A percentile compares a stretch with the other conserved stretches of the same genome.
These are phyloP conservation scores for Hansenula sp. DNA, from an alignment of 1,139 yeast genomes.

Conservation along the genomic window DNA sequence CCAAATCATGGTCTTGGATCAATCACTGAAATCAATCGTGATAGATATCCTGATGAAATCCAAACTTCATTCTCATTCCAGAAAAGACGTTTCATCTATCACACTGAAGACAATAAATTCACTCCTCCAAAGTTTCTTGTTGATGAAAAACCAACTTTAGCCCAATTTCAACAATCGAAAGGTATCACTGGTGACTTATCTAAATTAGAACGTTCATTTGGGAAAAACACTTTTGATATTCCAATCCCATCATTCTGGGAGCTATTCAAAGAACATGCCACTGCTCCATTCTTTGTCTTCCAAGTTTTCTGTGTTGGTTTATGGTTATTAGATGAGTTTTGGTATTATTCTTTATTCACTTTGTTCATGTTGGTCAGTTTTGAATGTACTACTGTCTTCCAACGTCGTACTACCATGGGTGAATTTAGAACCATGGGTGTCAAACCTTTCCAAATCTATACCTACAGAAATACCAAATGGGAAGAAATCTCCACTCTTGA, in stretches of 20 bases:
- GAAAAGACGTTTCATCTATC: conserved; percentile 83
- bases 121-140: conserved; percentile 79
- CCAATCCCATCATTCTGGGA: conserved; percentile 92
- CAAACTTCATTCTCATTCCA: conserved; percentile 82
- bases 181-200: conserved; percentile 66
- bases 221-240: conserved; percentile 84
- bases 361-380: conserved; percentile 89
- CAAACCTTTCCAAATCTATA: conserved; percentile 80
- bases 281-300: conserved; percentile 96
- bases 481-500: conserved; percentile 62
- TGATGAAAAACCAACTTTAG: conserved; percentile 59
- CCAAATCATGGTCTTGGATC: conserved; percentile 86
- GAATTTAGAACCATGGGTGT: conserved; percentile 98
- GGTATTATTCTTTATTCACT: conserved; percentile 93
- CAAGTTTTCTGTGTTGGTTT: conserved; percentile 94
- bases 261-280: conserved; percentile 94
- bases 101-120: conserved; percentile 50
- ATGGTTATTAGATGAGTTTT: conserved; percentile 96
- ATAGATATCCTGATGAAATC: conserved; percentile 54
- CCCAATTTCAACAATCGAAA: conserved; percentile 51
- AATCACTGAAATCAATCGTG: conserved; percentile 62
- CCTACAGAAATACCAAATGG: conserved; percentile 73
- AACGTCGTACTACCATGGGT: conserved; percentile 89
- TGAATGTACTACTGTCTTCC: conserved; percentile 93
- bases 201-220: conserved; percentile 60